Evolutionary conservation across 768 basidiomycete species (phyloP).

Genomic region (Suillus weaverae): DNA sequence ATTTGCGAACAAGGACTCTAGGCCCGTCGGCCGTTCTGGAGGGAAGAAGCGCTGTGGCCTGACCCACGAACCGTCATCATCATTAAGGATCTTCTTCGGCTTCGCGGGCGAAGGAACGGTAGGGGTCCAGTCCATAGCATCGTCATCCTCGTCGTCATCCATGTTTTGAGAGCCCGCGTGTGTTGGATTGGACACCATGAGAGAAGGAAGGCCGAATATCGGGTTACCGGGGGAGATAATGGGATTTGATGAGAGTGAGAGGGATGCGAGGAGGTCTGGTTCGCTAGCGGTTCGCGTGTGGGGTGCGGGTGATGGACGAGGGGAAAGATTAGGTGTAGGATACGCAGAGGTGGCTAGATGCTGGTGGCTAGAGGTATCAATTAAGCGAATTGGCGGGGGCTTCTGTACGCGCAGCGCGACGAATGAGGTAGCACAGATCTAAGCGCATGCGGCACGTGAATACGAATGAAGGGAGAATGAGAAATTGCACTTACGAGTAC

Average conservation of each 20-base stretch:
- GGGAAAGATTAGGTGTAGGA: slow-evolving; percentile 40
- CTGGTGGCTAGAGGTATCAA: slow-evolving; percentile 52
- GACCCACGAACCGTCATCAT: slow-evolving; percentile 50
- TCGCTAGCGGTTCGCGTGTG: slow-evolving; percentile 34
- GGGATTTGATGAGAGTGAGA: slow-evolving; percentile 67
- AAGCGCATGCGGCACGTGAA: background rate
- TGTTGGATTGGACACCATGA: slow-evolving; percentile 34
- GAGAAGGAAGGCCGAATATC: slow-evolving; percentile 71
- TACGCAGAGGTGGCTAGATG: slow-evolving; percentile 35
- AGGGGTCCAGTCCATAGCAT: slow-evolving; percentile 73
- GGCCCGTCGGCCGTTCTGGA: slow-evolving; percentile 74
- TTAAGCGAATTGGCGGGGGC: slow-evolving; percentile 69
- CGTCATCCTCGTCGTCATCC: slow-evolving; percentile 33
- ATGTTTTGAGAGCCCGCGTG: slow-evolving; percentile 25
- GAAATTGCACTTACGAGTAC: slow-evolving; percentile 46
- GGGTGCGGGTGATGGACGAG: slow-evolving; percentile 30
- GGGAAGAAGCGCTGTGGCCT: slow-evolving; percentile 76
- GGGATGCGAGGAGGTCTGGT: slow-evolving; percentile 59
- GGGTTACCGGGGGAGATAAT: slow-evolving; percentile 49
- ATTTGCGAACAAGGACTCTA: slow-evolving; percentile 67
- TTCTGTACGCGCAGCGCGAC: slow-evolving; percentile 61
- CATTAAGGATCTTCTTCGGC: slow-evolving; percentile 20
- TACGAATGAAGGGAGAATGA: slow-evolving; percentile 9
- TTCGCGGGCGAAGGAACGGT: slow-evolving; percentile 37
- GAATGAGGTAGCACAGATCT: slow-evolving; percentile 56